Percentiles rank a stretch among this genome's conserved stretches.
These are phyloP conservation scores for Xylaria sp. DNA, from an alignment of 495 filamentous ascomycete species.

Conservation along the genomic window DNA sequence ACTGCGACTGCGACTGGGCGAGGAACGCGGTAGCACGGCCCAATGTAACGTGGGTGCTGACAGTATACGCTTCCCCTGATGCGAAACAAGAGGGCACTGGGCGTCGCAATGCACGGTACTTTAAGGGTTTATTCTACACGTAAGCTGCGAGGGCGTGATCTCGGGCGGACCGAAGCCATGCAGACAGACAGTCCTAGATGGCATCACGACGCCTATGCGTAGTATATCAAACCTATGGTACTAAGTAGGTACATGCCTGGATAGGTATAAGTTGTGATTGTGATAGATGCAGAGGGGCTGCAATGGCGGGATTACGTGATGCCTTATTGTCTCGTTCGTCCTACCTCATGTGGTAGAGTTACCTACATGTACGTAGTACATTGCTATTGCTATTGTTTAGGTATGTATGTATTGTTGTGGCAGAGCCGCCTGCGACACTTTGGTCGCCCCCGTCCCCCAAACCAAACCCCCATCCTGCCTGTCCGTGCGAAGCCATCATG, in stretches of 20 bases:
- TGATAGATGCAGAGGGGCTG: neutral
- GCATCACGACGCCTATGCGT: neutral
- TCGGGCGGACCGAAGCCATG: conserved; percentile 19
- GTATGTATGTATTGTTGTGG: too few species aligned
- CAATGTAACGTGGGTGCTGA: conserved; percentile 32
- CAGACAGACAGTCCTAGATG: neutral
- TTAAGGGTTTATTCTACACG: conserved; percentile 16
- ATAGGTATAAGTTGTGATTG: neutral
- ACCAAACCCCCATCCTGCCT: neutral
- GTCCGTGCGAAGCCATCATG: neutral
- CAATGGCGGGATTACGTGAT: conserved; percentile 6
- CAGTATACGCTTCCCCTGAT: conserved; percentile 23
- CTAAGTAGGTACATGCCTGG: neutral
- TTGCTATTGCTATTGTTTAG: too few species aligned
- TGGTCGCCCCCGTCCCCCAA: neutral
- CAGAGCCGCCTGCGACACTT: neutral
- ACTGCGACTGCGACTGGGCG: neutral
- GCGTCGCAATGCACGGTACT: conserved; percentile 28
- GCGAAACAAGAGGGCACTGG: conserved; percentile 21
- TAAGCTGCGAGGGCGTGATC: conserved; percentile 14
- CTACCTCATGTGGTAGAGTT: neutral
- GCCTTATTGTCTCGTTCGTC: neutral
- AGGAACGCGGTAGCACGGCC: conserved; percentile 12
- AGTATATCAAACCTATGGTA: neutral
- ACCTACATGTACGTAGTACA: neutral